Evolutionary conservation across 257 asterid species (phyloP).

Genomic region (Mitragyna speciosa): DNA sequence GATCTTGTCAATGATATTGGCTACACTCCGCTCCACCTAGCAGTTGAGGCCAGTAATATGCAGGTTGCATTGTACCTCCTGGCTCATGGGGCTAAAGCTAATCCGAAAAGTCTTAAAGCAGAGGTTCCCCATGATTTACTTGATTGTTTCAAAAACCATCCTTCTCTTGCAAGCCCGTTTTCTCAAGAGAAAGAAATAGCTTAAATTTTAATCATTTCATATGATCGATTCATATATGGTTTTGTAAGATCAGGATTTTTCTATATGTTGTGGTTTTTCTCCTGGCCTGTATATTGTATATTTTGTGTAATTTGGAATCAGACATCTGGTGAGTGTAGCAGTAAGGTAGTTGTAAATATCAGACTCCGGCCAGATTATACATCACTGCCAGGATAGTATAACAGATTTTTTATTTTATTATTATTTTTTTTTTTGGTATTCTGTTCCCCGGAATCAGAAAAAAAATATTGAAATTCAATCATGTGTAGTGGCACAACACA

Average conservation of each 20-base stretch:
- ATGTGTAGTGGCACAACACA: too few relatives aligned
- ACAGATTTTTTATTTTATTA: too few relatives aligned
- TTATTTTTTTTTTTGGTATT: background rate
- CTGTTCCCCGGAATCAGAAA: background rate
- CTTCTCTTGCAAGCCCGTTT: conserved; percentile 22
- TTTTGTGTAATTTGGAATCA: background rate
- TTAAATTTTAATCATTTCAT: background rate
- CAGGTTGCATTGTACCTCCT: conserved; percentile 59
- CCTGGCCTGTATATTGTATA: background rate
- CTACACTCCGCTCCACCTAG: conserved; percentile 61
- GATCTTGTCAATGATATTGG: conserved; percentile 57
- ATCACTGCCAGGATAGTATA: too few relatives aligned
- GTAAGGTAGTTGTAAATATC: background rate
- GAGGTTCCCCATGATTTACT: conserved; percentile 24
- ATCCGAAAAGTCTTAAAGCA: conserved; percentile 52
- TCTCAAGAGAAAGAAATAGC: conserved; percentile 20
- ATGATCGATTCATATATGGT: background rate
- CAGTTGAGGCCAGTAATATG: conserved; percentile 57
- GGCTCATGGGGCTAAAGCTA: conserved; percentile 65
- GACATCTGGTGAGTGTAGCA: background rate
- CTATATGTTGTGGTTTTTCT: too few relatives aligned
- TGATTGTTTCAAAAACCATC: conserved; percentile 39
- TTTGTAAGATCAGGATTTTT: background rate
- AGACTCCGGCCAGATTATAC: background rate
- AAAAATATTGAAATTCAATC: background rate